These are phyloP conservation scores for Carex littledalei DNA, from an alignment of 176 grass and related monocot species.

Conservation along the genomic window DNA sequence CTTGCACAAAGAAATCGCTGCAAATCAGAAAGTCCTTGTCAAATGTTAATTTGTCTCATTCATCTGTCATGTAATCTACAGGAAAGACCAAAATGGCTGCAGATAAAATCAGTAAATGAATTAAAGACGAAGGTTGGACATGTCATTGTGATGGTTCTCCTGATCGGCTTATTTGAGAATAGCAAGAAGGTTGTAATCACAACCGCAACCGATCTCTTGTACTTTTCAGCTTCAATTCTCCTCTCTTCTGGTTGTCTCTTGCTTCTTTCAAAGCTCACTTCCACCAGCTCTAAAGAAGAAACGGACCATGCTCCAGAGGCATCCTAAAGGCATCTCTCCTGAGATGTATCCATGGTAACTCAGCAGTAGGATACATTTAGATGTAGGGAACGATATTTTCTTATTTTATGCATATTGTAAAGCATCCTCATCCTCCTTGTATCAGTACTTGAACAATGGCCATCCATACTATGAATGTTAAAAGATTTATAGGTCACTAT, in stretches of 20 bases:
- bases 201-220: slow-evolving; percentile 55
- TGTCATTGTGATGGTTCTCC: slow-evolving; percentile 79
- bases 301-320: neutral
- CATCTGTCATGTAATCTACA: slow-evolving; percentile 12
- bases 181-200: slow-evolving; percentile 64
- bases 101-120: slow-evolving; percentile 67
- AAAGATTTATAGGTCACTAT: neutral
- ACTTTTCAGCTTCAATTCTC: slow-evolving; percentile 66
- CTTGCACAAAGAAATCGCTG: neutral
- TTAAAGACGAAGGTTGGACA: slow-evolving; percentile 94
- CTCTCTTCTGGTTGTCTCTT: slow-evolving; percentile 78
- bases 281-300: slow-evolving; percentile 7
- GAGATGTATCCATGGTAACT: neutral
- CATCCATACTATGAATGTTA: neutral
- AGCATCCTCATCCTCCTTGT: neutral
- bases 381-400: neutral
- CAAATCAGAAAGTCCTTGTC: neutral
- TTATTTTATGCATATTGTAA: neutral
- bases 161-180: slow-evolving; percentile 89
- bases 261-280: slow-evolving; percentile 70
- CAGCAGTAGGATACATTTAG: neutral
- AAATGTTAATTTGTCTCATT: neutral
- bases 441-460: neutral
- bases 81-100: slow-evolving; percentile 80
- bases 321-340: neutral